Base-by-base conservation (phyloP, 2,329 filamentous ascomycete species). In the Corynespora cassiicola region DNA sequence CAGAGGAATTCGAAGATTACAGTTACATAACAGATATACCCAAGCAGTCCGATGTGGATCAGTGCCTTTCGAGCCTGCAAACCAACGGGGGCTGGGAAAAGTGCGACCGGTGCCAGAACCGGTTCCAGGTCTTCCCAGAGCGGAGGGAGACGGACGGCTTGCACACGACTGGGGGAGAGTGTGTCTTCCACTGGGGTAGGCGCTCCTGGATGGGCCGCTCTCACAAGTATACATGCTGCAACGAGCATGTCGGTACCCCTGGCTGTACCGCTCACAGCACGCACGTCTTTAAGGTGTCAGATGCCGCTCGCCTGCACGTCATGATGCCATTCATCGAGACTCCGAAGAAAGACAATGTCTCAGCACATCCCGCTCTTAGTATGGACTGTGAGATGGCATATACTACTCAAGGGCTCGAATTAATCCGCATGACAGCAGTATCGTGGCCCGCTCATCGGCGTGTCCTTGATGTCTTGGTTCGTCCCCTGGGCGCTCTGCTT, bases 311-410 rank as follows among this genome's bases (percentile, higher is more conserved):
- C 15, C 76, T 99, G 17, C 90, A 90, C 0, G 74, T 84, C 1
- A 72, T 92, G 3, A 77, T 95, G 56, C 90, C 92, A 34, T 99
- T 95, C 64, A 79, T 82, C 39, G 70, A 81, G 45, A 97, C 94
- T 0, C 91, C 91, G 0, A 69, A 76, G 9, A 90, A 90, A 50
- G 65, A 73, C 1, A 56, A 70, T 9, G 60, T 54, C 1, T 47
- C 57, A 3, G 47, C 50, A 21, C 31, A 59, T 1, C 80, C 80
- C 22, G 88, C 87, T 2, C 83, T 97, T 8, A 87, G 84, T 49
- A 92, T 99, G 57, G 94, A 99, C 65, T 97, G 94, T 58, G 94
- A 99, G 64, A 99, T 99, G 94, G 89, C 88, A 4, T 97, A 95
- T 62, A 99, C 95, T 0, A 88, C 88, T 1, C 70, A 86, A 32